phyloP scores from a whole-genome alignment of 1,139 yeast species.

The Debaryomyces coudertii region DNA sequence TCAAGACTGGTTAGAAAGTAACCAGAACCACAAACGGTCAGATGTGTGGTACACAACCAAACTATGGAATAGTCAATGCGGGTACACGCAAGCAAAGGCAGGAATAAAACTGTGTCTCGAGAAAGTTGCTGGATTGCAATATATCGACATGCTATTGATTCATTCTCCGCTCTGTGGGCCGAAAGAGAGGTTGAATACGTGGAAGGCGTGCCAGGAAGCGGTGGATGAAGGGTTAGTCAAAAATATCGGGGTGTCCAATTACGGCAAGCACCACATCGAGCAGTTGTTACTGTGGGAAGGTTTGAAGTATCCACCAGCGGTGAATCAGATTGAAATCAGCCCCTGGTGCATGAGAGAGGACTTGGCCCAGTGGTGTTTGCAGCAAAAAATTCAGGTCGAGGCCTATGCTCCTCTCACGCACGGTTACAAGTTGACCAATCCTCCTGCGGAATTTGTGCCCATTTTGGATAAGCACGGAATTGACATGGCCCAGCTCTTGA shows the following conservation, averaged over 20 bases:
- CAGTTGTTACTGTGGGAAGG: conserved; percentile 59
- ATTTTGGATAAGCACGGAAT: conserved; percentile 30
- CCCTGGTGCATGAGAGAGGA: conserved; percentile 78
- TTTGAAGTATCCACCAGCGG: conserved; percentile 56
- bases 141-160: conserved; percentile 57
- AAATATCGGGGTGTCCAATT: conserved; percentile 71
- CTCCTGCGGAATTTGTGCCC: conserved; percentile 24
- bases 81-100: conserved; percentile 24
- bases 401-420: conserved; percentile 47
- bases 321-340: conserved; percentile 70
- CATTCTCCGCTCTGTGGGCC: conserved; percentile 66
- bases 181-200: conserved; percentile 53
- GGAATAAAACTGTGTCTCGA: conserved; percentile 34
- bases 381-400: conserved; percentile 34
- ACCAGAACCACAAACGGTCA: conserved; percentile 49
- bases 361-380: conserved; percentile 56
- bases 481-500: conserved; percentile 36
- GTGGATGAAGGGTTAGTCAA: conserved; percentile 58
- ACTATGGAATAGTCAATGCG: conserved; percentile 41
- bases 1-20: conserved; percentile 51
- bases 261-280: conserved; percentile 61
- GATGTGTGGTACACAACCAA: conserved; percentile 69
- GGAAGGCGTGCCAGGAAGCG: conserved; percentile 66
- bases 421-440: conserved; percentile 31
- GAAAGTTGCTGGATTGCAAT: conserved; percentile 38